phyloP scores from a whole-genome alignment of 179 eudicot genomes.

The Camellia oleifera region DNA sequence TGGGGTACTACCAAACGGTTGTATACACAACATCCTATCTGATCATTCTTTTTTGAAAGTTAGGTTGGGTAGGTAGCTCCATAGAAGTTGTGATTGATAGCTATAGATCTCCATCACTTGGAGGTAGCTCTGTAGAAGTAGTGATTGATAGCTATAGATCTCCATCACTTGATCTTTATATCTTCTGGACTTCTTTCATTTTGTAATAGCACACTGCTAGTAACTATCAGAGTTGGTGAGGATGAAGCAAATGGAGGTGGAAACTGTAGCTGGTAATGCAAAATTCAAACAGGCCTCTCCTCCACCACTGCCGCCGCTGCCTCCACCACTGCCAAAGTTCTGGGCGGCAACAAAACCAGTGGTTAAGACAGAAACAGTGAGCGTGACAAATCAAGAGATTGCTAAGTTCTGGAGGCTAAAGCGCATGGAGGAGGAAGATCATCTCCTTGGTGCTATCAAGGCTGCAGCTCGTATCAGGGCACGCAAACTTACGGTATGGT shows the following conservation, averaged over 20 bases:
- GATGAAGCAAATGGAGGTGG: conserved; percentile 20
- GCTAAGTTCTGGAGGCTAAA: conserved; percentile 66
- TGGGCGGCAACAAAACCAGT: neutral
- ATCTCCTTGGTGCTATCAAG: conserved; percentile 67
- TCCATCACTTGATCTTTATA: neutral
- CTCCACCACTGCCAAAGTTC: conserved; percentile 6
- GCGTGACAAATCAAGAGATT: conserved; percentile 66
- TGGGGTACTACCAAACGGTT: neutral
- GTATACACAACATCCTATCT: neutral
- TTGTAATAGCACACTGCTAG: neutral
- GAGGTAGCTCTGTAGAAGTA: conserved; percentile 1
- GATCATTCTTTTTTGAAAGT: conserved; percentile 14
- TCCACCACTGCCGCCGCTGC: conserved; percentile 18
- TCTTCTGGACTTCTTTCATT: neutral
- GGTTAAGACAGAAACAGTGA: neutral
- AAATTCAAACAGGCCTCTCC: conserved; percentile 1
- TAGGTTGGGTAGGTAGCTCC: conserved; percentile 24
- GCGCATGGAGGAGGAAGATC: conserved; percentile 64
- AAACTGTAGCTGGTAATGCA: conserved; percentile 14
- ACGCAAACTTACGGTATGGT: conserved; percentile 47
- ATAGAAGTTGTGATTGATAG: neutral
- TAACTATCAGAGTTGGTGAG: neutral
- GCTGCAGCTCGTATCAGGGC: conserved; percentile 73
- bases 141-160: neutral
- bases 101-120: neutral